Conservation (phyloP, 2,329 filamentous ascomycete species). For the Rutstroemia sydowiana region DNA sequence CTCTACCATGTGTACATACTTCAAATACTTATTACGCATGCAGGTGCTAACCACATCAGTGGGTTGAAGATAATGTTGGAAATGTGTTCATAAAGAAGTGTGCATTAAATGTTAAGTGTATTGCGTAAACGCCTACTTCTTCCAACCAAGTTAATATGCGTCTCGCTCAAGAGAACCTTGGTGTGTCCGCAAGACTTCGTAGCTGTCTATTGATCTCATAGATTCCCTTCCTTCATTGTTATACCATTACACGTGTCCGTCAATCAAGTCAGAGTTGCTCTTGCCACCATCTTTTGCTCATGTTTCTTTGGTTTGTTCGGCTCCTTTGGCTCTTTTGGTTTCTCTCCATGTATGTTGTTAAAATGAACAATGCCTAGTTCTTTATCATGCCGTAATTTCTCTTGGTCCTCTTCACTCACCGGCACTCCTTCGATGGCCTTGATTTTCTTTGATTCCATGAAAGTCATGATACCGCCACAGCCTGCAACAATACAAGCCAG, state of each 20-base stretch:
- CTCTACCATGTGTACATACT: too few relatives aligned
- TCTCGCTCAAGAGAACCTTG: not conserved
- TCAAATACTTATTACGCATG: too few relatives aligned
- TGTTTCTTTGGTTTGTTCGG: conserved; percentile 7
- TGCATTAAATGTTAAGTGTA: not conserved
- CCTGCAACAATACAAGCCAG: conserved; percentile 64
- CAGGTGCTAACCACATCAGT: too few relatives aligned
- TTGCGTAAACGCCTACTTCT: not conserved
- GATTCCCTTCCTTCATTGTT: not conserved
- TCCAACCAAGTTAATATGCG: not conserved
- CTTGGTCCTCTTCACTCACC: conserved; percentile 47
- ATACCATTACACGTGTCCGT: not conserved
- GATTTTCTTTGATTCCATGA: conserved; percentile 62
- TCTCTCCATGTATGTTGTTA: conserved; percentile 48
- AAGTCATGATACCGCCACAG: conserved; percentile 61
- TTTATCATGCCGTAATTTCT: conserved; percentile 43
- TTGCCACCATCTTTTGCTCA: not conserved
- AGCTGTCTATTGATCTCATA: not conserved
- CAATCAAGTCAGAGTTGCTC: not conserved
- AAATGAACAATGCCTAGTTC: conserved; percentile 51
- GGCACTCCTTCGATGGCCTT: conserved; percentile 67
- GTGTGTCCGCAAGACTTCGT: not conserved
- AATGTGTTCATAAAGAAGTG: too few relatives aligned
- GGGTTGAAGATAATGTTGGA: too few relatives aligned
- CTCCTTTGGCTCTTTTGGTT: conserved; percentile 37